These are phyloP conservation scores for Strobilomyces confusus DNA, from an alignment of 768 basidiomycete genomes.

Conservation along the genomic window DNA sequence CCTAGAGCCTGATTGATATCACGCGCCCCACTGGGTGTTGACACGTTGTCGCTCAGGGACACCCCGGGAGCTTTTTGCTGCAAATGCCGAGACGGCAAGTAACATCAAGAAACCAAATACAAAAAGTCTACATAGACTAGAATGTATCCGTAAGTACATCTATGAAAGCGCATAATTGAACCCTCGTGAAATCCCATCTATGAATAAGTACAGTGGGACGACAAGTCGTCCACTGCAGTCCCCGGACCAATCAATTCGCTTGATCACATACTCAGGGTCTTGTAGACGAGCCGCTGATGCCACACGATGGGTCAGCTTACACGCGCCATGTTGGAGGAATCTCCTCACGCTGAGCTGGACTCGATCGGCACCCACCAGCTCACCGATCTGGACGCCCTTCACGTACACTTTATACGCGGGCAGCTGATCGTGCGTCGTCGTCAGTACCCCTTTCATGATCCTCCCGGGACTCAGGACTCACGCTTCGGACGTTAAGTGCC, in stretches of 20 bases:
- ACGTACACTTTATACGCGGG: conserved; percentile 30
- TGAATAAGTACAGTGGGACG: conserved; percentile 15
- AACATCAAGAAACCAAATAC: conserved; percentile 4
- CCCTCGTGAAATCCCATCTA: conserved; percentile 17
- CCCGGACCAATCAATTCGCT: neutral
- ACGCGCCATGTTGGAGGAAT: conserved; percentile 5
- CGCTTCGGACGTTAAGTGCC: conserved; percentile 24
- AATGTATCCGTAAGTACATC: conserved; percentile 16
- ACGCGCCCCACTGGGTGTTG: conserved; percentile 2
- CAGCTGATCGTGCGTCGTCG: conserved; percentile 15
- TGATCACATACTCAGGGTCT: conserved; percentile 27
- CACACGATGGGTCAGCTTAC: conserved; percentile 17
- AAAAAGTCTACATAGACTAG: conserved; percentile 1
- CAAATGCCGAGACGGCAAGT: neutral
- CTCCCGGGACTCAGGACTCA: conserved; percentile 9
- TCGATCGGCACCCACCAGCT: conserved; percentile 27
- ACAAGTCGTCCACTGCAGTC: conserved; percentile 6
- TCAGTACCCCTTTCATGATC: conserved; percentile 17
- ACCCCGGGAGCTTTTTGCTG: neutral
- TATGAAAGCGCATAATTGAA: conserved; percentile 9
- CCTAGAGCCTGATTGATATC: conserved; percentile 22
- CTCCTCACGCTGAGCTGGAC: conserved; percentile 22
- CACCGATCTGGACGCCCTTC: conserved; percentile 29
- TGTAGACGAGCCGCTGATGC: conserved; percentile 26
- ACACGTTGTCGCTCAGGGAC: conserved; percentile 18